Percentiles rank a stretch among this genome's conserved stretches.
These are phyloP conservation scores for Fagopyrum homotropicum DNA, from an alignment of 148 eudicot species.

Conservation along the genomic window DNA sequence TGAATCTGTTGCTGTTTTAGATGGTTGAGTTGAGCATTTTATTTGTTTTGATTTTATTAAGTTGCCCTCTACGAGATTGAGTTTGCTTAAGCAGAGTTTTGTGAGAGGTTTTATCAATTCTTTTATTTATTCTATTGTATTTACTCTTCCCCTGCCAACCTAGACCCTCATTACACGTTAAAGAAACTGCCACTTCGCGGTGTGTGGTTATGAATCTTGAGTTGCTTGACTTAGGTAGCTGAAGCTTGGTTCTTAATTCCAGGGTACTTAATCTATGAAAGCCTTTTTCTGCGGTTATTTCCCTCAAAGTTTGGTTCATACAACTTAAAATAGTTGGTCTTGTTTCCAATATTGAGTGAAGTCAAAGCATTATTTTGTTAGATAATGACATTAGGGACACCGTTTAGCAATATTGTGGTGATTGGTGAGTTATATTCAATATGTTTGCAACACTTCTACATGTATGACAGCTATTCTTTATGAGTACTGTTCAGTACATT, in stretches of 20 bases:
- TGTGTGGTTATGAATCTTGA: background rate
- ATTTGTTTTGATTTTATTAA: background rate
- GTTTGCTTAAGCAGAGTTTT: background rate
- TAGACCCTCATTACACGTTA: background rate
- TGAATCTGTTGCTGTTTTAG: background rate
- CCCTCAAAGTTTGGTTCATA: background rate
- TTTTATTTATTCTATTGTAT: background rate
- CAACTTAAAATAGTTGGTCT: background rate
- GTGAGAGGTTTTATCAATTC: background rate
- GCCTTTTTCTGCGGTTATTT: background rate
- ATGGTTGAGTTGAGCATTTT: background rate
- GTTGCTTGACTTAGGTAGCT: background rate
- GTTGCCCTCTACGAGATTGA: background rate
- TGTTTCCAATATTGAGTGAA: slow-evolving; percentile 1
- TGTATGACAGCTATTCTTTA: background rate
- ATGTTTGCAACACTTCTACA: background rate
- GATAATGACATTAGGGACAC: background rate
- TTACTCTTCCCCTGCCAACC: background rate
- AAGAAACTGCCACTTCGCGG: background rate
- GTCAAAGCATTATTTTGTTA: background rate
- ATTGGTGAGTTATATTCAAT: background rate
- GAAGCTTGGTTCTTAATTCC: background rate
- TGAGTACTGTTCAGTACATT: background rate
- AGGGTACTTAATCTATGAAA: background rate
- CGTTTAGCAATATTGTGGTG: background rate